phyloP scores from a whole-genome alignment of 2,329 filamentous ascomycete species.

The Aspergillus sp. region DNA sequence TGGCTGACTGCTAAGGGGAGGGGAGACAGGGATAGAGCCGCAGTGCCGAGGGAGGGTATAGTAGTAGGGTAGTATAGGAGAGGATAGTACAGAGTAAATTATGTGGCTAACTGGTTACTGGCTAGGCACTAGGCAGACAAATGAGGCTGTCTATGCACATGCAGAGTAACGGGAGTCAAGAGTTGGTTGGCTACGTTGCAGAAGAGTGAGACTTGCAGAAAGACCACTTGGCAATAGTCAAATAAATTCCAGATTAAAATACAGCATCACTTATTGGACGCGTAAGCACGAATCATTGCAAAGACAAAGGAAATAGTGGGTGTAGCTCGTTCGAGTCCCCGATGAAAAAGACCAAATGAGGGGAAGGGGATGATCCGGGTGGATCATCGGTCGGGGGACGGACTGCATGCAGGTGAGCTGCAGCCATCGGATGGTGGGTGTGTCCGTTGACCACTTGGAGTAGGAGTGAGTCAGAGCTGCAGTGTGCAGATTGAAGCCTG shows the following conservation, averaged over 20 bases:
- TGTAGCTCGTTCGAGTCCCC: neutral
- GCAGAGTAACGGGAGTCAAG: no score
- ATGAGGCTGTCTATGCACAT: no score
- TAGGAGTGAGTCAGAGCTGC: slow-evolving; percentile 1
- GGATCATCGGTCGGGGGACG: neutral
- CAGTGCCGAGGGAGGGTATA: no score
- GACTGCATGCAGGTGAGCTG: neutral
- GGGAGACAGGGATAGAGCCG: no score
- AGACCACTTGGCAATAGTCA: neutral
- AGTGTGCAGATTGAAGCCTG: neutral
- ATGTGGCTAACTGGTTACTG: no score
- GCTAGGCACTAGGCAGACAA: no score
- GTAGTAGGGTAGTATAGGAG: no score
- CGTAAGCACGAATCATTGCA: neutral
- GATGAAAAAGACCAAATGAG: neutral
- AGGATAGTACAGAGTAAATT: no score
- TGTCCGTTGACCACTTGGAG: neutral
- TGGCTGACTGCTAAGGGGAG: no score
- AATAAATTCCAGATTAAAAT: neutral
- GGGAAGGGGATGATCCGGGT: neutral
- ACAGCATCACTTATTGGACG: neutral
- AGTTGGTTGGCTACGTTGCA: neutral
- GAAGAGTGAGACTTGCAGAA: neutral
- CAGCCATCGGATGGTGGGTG: neutral
- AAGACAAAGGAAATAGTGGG: neutral